Percentiles rank a stretch among this genome's conserved stretches.
Conservation (phyloP, 2,329 filamentous ascomycete species). For the Leptographium flavum region DNA sequence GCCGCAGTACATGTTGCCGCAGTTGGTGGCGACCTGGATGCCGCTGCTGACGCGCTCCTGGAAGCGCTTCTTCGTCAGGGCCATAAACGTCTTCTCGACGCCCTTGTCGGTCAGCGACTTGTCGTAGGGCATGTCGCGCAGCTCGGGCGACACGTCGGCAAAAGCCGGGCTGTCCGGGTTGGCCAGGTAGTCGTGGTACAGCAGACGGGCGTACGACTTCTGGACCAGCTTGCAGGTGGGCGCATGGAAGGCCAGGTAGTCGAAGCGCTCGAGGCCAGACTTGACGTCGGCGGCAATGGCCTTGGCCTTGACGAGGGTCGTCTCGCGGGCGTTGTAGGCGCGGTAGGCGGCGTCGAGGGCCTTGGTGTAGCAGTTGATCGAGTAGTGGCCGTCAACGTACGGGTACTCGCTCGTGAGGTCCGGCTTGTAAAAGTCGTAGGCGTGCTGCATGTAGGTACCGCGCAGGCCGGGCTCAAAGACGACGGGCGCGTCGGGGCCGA, state of each 20-base stretch:
- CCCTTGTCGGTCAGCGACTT: constrained; percentile 69
- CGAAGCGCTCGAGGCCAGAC: constrained; percentile 63
- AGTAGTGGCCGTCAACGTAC: constrained; percentile 74
- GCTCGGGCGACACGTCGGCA: constrained; percentile 59
- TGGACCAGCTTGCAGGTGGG: constrained; percentile 78
- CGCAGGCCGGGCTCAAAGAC: constrained; percentile 67
- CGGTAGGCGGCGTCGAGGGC: constrained; percentile 71
- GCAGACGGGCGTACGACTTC: constrained; percentile 70
- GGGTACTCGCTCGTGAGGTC: constrained; percentile 80
- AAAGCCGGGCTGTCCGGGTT: constrained; percentile 55
- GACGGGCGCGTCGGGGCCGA: constrained; percentile 65
- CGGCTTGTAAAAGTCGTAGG: constrained; percentile 85
- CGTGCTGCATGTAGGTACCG: constrained; percentile 68
- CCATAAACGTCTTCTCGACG: constrained; percentile 80
- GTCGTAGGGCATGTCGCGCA: constrained; percentile 65
- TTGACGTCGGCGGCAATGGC: constrained; percentile 42
- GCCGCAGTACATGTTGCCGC: constrained; percentile 54
- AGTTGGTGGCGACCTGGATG: constrained; percentile 65
- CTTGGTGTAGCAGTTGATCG: constrained; percentile 66
- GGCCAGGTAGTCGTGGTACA: constrained; percentile 74
- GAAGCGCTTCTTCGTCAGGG: constrained; percentile 70
- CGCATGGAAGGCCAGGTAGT: constrained; percentile 71
- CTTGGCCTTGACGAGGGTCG: constrained; percentile 29
- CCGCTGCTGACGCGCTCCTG: constrained; percentile 60
- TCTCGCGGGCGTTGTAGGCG: constrained; percentile 64